These are phyloP conservation scores for Pisolithus orientalis DNA, from an alignment of 768 basidiomycete genomes.

Conservation along the genomic window DNA sequence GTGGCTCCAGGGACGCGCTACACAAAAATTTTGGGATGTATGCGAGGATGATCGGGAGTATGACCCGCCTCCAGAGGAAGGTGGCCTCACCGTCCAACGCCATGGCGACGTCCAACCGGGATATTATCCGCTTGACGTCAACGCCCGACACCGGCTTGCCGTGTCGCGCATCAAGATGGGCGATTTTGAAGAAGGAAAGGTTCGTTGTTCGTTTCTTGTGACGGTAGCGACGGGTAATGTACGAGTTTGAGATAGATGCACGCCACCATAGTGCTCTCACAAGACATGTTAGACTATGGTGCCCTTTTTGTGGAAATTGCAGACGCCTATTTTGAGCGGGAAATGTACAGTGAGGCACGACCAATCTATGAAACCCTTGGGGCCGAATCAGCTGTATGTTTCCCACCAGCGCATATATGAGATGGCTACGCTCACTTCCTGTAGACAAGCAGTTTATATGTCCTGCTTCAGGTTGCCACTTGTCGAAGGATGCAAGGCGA, in stretches of 20 bases:
- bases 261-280: slow-evolving; percentile 58
- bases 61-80: slow-evolving; percentile 54
- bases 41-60: slow-evolving; percentile 88
- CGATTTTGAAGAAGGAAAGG: slow-evolving; percentile 76
- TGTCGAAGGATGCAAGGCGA: slow-evolving; percentile 78
- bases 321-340: slow-evolving; percentile 73
- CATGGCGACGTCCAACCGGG: slow-evolving; percentile 49
- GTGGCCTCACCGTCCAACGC: slow-evolving; percentile 25
- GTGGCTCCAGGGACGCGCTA: slow-evolving; percentile 84
- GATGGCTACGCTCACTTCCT: background rate
- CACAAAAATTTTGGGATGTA: slow-evolving; percentile 74
- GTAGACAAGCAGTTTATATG: slow-evolving; percentile 68
- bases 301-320: slow-evolving; percentile 79
- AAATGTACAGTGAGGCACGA: slow-evolving; percentile 72
- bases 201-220: slow-evolving; percentile 26
- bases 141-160: slow-evolving; percentile 78
- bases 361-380: slow-evolving; percentile 78
- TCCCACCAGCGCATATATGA: background rate
- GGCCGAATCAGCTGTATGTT: slow-evolving; percentile 60
- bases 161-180: slow-evolving; percentile 78
- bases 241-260: slow-evolving; percentile 50
- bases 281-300: slow-evolving; percentile 73
- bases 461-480: slow-evolving; percentile 71
- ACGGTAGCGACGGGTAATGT: background rate
- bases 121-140: slow-evolving; percentile 30